Percentiles rank a stretch among this genome's conserved stretches.
phyloP scores from a whole-genome alignment of 1,284 basidiomycete genomes.

The Marasmius fiardii region DNA sequence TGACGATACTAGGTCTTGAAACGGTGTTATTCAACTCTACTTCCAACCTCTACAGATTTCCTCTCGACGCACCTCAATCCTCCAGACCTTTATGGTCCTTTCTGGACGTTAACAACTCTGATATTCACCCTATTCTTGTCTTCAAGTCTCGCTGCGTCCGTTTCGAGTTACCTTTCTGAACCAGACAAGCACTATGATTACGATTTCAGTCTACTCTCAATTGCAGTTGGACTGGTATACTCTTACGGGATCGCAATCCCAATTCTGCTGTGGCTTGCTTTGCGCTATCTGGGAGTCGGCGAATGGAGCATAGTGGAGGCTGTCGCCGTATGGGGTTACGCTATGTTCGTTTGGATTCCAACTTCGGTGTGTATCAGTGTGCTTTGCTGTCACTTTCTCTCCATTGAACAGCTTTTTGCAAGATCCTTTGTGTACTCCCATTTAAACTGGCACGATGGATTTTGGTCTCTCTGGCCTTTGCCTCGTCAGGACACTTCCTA shows the following conservation, averaged over 20 bases:
- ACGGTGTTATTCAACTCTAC: slow-evolving; percentile 70
- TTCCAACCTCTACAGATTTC: slow-evolving; percentile 58
- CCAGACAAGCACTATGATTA: slow-evolving; percentile 61
- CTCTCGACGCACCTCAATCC: slow-evolving; percentile 62
- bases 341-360: slow-evolving; percentile 76
- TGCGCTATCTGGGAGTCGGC: slow-evolving; percentile 80
- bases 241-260: slow-evolving; percentile 82
- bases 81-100: slow-evolving; percentile 83
- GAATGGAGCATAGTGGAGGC: slow-evolving; percentile 86
- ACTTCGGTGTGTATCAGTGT: slow-evolving; percentile 54
- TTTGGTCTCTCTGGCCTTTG: slow-evolving; percentile 68
- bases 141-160: slow-evolving; percentile 83
- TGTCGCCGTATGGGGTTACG: slow-evolving; percentile 72
- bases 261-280: slow-evolving; percentile 71
- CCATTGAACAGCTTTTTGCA: background rate
- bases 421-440: slow-evolving; percentile 84
- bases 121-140: slow-evolving; percentile 90
- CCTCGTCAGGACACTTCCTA: slow-evolving; percentile 81
- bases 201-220: slow-evolving; percentile 80
- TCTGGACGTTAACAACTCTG: slow-evolving; percentile 93
- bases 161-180: slow-evolving; percentile 75
- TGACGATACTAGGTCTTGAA: slow-evolving; percentile 47
- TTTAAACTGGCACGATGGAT: slow-evolving; percentile 78
- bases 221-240: slow-evolving; percentile 83
- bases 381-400: background rate